Percentiles rank a stretch among this genome's conserved stretches.
Evolutionary conservation across 371 early-diverging fungal species (phyloP).

Genomic region (Rhizopus arrhizus): DNA sequence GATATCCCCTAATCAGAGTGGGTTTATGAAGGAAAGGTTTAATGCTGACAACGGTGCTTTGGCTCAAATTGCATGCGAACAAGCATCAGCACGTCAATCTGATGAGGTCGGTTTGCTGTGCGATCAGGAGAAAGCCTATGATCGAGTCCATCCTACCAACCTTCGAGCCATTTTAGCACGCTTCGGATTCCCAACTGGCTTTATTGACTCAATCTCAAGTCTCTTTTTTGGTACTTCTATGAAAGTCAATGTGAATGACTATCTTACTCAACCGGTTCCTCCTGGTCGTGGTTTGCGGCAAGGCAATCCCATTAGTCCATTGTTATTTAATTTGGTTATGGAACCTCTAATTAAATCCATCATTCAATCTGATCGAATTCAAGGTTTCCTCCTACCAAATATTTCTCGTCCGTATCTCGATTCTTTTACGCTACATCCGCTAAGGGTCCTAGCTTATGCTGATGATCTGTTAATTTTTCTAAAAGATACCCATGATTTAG

Average conservation of each 20-base stretch:
- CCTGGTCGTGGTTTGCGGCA: slow-evolving; percentile 12
- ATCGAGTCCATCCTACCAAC: too few species aligned
- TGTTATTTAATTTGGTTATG: slow-evolving; percentile 22
- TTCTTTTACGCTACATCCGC: too few species aligned
- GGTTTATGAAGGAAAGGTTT: slow-evolving; percentile 6
- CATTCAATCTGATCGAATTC: background rate
- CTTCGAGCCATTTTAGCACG: background rate
- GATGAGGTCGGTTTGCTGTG: slow-evolving; percentile 14
- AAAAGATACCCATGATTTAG: background rate
- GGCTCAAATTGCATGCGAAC: slow-evolving; percentile 1
- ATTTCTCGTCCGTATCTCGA: background rate
- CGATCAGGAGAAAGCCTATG: too few species aligned
- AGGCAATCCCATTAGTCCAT: slow-evolving; percentile 16
- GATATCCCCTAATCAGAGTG: slow-evolving; percentile 10
- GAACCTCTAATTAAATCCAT: slow-evolving; percentile 7
- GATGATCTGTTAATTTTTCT: background rate
- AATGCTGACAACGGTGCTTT: slow-evolving; percentile 15
- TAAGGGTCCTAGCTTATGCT: background rate
- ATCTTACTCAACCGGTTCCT: background rate
- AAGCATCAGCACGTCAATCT: slow-evolving; percentile 1
- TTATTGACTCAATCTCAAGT: background rate
- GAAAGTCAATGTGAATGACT: slow-evolving; percentile 2
- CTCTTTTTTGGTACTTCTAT: background rate
- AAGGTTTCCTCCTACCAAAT: background rate
- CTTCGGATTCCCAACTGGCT: slow-evolving; percentile 8